phyloP scores from a whole-genome alignment of 2,329 filamentous ascomycete species.

The Scopulariopsis brevicaulis region DNA sequence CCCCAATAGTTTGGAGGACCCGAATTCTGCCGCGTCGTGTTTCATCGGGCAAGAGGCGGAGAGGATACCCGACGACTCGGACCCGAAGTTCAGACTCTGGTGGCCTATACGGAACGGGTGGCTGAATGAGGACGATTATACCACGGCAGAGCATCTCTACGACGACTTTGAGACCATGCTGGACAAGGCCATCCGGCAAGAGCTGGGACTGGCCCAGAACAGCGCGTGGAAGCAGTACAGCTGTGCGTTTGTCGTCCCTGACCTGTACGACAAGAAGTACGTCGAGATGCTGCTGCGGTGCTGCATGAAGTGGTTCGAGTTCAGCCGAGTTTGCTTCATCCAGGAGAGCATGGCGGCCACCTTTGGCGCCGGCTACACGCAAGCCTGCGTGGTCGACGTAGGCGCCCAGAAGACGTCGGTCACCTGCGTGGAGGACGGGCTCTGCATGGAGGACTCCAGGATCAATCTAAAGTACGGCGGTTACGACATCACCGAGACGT shows the following conservation, averaged over 20 bases:
- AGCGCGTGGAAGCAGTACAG: conserved; percentile 84
- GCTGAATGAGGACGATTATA: conserved; percentile 85
- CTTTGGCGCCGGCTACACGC: conserved; percentile 89
- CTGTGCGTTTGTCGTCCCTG: conserved; percentile 93
- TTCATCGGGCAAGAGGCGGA: conserved; percentile 75
- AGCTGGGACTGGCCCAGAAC: conserved; percentile 66
- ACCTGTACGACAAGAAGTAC: conserved; percentile 90
- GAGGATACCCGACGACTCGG: conserved; percentile 79
- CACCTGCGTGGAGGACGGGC: conserved; percentile 91
- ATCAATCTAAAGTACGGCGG: conserved; percentile 94
- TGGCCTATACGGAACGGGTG: conserved; percentile 84
- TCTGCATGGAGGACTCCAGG: conserved; percentile 87
- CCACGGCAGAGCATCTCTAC: conserved; percentile 65
- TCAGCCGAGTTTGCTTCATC: conserved; percentile 82
- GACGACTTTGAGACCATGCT: conserved; percentile 81
- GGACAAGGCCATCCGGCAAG: conserved; percentile 75
- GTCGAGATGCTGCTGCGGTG: conserved; percentile 77
- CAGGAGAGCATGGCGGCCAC: conserved; percentile 93
- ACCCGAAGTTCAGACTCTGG: conserved; percentile 80
- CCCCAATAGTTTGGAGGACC: conserved; percentile 52
- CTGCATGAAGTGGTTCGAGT: conserved; percentile 80
- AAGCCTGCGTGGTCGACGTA: conserved; percentile 89
- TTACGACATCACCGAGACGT: conserved; percentile 83
- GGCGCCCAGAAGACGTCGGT: conserved; percentile 96
- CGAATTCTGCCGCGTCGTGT: conserved; percentile 47